phyloP scores from a whole-genome alignment of 345 rosid species.

The Lumnitzera littorea region DNA sequence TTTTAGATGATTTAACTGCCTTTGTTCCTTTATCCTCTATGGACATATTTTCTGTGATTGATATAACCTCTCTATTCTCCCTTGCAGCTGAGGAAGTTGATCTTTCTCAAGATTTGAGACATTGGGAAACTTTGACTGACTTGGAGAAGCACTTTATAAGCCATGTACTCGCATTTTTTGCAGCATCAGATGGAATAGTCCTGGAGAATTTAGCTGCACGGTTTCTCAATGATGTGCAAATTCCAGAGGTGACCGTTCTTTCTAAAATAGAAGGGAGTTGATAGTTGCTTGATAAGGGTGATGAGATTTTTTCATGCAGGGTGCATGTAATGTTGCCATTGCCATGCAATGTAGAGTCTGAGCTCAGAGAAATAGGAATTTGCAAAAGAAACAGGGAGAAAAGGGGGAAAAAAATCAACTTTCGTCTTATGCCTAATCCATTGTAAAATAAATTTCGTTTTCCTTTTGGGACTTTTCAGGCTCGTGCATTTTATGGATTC shows the following conservation, averaged over 20 bases:
- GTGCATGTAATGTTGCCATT: no score
- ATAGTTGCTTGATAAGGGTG: no score
- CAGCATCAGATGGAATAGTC: constrained; percentile 93
- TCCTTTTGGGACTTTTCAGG: constrained; percentile 30
- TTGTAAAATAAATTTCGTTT: no score
- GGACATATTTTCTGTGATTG: no score
- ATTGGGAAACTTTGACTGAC: constrained; percentile 54
- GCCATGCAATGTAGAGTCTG: no score
- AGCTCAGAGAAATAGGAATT: no score
- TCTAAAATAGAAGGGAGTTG: neutral
- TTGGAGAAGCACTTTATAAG: constrained; percentile 75
- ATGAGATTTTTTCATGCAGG: no score
- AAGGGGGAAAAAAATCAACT: no score
- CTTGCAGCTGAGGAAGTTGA: constrained; percentile 90
- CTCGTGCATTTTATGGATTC: constrained; percentile 88
- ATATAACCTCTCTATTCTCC: constrained; percentile 1
- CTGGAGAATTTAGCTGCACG: constrained; percentile 87
- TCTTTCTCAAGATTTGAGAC: constrained; percentile 74
- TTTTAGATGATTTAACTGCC: no score
- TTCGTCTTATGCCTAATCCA: no score
- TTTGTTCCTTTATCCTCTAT: neutral
- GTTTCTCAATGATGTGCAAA: constrained; percentile 76
- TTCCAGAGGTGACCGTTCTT: constrained; percentile 57
- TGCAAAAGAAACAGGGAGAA: no score
- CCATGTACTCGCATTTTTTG: constrained; percentile 84